Evolutionary conservation across 148 eudicot species (phyloP).

Genomic region (Fagopyrum esculentum): DNA sequence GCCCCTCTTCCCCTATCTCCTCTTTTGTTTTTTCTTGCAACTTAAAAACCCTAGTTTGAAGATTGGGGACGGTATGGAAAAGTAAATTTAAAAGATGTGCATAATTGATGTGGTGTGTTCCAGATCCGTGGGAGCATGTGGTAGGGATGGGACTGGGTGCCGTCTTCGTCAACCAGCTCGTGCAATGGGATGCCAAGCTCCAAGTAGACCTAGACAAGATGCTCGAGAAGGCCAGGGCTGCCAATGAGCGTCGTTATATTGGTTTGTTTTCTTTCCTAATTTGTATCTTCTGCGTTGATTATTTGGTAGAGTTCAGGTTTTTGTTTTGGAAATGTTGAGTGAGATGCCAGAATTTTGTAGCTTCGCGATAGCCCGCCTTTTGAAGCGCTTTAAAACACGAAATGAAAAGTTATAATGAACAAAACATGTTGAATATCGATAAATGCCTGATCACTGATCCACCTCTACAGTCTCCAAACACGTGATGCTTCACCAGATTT

Average conservation of each 20-base stretch:
- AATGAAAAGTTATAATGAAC: not conserved
- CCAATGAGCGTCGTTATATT: conserved; percentile 91
- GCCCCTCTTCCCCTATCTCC: not conserved
- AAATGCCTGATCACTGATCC: not conserved
- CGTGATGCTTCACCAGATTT: not conserved
- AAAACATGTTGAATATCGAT: not conserved
- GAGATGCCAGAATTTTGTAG: not conserved
- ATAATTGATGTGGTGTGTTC: not conserved
- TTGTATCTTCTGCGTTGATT: not conserved
- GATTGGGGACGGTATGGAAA: not conserved
- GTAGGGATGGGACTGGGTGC: conserved; percentile 92
- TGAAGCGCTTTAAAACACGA: not conserved
- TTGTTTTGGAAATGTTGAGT: not conserved
- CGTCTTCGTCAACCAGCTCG: conserved; percentile 69
- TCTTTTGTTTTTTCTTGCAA: not conserved
- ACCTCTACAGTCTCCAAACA: not conserved
- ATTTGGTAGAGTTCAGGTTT: not conserved
- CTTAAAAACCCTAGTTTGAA: conserved; percentile 2
- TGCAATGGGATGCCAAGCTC: conserved; percentile 79
- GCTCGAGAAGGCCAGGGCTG: conserved; percentile 84
- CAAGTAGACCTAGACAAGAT: conserved; percentile 77
- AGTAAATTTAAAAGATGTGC: not conserved
- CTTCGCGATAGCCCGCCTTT: not conserved
- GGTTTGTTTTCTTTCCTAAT: conserved; percentile 28
- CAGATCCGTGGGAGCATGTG: conserved; percentile 99